Evolutionary conservation across 2,329 filamentous ascomycete species (phyloP).

Genomic region (Sporothrix phasma): DNA sequence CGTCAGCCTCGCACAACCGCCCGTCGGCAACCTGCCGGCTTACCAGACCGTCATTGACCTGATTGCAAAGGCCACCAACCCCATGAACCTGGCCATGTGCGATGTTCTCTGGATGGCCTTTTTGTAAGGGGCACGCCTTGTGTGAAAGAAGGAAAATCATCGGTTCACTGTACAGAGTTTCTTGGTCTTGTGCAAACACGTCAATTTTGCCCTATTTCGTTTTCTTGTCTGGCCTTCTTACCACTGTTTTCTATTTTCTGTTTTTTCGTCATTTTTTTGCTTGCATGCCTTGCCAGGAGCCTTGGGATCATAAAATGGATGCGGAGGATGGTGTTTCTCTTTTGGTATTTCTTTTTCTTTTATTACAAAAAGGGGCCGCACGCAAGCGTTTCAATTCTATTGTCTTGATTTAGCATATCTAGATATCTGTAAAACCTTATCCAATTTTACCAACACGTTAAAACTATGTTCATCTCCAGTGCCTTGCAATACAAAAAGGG

Average conservation of each 20-base stretch:
- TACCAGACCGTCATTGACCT: constrained; percentile 96
- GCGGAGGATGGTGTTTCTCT: not conserved
- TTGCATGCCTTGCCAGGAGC: not conserved
- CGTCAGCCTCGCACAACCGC: constrained; percentile 68
- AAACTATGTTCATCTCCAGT: no score
- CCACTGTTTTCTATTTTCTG: not conserved
- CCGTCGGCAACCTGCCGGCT: constrained; percentile 73
- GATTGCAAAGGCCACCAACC: constrained; percentile 86
- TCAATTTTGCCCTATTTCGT: not conserved
- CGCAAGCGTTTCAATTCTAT: not conserved
- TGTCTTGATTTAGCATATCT: not conserved
- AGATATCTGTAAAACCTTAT: no score
- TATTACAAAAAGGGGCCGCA: not conserved
- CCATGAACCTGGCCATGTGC: constrained; percentile 74
- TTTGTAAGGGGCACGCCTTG: no score
- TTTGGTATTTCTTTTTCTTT: not conserved
- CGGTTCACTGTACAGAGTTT: no score
- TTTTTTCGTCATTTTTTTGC: not conserved
- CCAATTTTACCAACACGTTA: no score
- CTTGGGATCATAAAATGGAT: not conserved
- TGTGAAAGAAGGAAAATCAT: no score
- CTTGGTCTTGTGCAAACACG: no score
- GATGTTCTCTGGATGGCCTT: constrained; percentile 98
- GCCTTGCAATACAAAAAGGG: not conserved
- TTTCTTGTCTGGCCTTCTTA: not conserved